These are phyloP conservation scores for Amanita subjunquillea DNA, from an alignment of 768 basidiomycete genomes.

Conservation along the genomic window DNA sequence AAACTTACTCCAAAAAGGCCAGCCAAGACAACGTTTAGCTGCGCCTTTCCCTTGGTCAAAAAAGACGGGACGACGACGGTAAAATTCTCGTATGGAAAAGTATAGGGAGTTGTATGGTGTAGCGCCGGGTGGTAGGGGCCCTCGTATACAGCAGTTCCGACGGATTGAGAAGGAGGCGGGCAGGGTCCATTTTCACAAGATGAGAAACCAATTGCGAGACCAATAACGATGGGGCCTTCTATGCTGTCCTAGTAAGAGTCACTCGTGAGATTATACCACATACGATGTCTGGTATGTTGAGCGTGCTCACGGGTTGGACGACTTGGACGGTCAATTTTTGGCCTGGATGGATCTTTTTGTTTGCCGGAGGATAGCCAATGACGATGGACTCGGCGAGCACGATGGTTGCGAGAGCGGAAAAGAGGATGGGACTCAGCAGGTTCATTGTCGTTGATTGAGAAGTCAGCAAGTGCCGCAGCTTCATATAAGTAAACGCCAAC, in stretches of 20 bases:
- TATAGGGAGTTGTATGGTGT: not conserved
- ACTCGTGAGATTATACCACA: too few relatives aligned
- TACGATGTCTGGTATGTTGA: not conserved
- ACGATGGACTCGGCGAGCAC: not conserved
- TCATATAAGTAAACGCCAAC: too few relatives aligned
- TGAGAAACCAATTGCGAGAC: not conserved
- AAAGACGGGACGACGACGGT: not conserved
- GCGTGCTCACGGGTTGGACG: not conserved
- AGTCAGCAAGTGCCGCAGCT: too few relatives aligned
- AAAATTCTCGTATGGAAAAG: not conserved
- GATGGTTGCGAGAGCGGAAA: not conserved
- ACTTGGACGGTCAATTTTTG: not conserved
- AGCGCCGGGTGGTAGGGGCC: not conserved
- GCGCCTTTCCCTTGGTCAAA: not conserved
- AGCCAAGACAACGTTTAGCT: not conserved
- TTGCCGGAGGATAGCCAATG: not conserved
- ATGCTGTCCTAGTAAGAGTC: not conserved
- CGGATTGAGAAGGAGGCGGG: not conserved
- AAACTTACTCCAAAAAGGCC: not conserved
- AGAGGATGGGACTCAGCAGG: not conserved
- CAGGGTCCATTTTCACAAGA: not conserved
- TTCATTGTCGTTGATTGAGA: not conserved
- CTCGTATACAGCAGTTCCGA: not conserved
- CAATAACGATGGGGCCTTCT: not conserved
- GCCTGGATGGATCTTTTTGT: not conserved